These are phyloP conservation scores for Silene coronaria DNA, from an alignment of 179 eudicot species.

Conservation along the genomic window DNA sequence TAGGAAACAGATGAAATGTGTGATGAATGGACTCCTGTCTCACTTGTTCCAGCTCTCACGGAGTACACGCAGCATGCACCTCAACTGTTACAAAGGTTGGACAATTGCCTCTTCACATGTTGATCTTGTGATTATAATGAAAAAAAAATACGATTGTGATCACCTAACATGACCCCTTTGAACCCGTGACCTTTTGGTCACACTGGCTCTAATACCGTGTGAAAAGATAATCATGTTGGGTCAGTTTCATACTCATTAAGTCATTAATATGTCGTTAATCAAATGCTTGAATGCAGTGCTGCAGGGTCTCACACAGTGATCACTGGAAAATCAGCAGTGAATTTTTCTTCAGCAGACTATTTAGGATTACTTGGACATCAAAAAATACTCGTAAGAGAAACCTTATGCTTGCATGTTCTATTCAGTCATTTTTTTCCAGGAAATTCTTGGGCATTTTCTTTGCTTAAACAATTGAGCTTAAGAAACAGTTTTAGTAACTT, in stretches of 20 bases:
- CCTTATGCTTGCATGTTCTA: not conserved
- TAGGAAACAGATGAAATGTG: slow-evolving; percentile 93
- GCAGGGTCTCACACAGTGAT: slow-evolving; percentile 77
- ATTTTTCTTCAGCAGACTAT: slow-evolving; percentile 92
- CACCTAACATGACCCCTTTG: no score
- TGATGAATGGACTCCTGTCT: slow-evolving; percentile 90
- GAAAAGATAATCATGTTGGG: not conserved
- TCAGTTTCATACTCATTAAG: not conserved
- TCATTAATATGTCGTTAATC: not conserved
- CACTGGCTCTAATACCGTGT: no score
- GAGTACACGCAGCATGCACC: slow-evolving; percentile 58
- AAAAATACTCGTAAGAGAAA: slow-evolving; percentile 59
- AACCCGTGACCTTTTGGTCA: no score
- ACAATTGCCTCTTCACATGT: not conserved
- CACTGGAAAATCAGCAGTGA: slow-evolving; percentile 73
- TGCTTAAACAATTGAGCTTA: not conserved
- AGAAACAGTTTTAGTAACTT: not conserved
- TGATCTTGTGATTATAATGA: no score
- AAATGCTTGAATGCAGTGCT: slow-evolving; percentile 48
- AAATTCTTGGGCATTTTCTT: not conserved
- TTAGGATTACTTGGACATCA: slow-evolving; percentile 76
- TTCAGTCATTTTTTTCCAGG: no score
- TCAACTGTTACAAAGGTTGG: slow-evolving; percentile 73
- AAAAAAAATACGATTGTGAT: no score
- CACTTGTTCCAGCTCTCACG: slow-evolving; percentile 69